Conservation (phyloP, 345 rosid genomes). For the Boechera retrofracta region DNA sequence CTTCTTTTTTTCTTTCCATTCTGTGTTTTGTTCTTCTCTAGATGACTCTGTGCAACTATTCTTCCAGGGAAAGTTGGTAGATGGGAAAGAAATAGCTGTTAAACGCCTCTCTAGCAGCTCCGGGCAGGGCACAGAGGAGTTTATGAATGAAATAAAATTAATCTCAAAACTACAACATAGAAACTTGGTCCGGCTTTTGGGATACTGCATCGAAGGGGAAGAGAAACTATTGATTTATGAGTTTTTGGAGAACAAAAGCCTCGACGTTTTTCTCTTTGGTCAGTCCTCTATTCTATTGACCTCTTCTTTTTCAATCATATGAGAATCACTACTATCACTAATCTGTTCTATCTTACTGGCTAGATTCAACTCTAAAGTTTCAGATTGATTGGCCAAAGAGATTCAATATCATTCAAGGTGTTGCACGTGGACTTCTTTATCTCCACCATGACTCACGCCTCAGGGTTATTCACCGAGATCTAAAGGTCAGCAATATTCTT, state of each 20-base stretch:
- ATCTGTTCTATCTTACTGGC: too few species aligned
- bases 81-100: slow-evolving; percentile 23
- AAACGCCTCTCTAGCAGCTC: slow-evolving; percentile 43
- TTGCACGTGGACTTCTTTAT: slow-evolving; percentile 30
- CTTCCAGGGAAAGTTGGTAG: slow-evolving; percentile 29
- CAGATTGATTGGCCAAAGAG: slow-evolving; percentile 35
- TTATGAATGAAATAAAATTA: slow-evolving; percentile 38
- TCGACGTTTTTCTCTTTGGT: slow-evolving; percentile 47
- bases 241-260: slow-evolving; percentile 41
- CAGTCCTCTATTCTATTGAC: background rate
- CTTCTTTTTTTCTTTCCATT: background rate
- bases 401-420: slow-evolving; percentile 19
- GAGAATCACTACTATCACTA: too few species aligned
- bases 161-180: slow-evolving; percentile 44
- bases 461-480: slow-evolving; percentile 33
- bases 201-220: slow-evolving; percentile 40
- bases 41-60: background rate
- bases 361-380: slow-evolving; percentile 25
- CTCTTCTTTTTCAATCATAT: too few species aligned
- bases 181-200: slow-evolving; percentile 37
- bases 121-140: slow-evolving; percentile 38
- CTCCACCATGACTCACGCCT: slow-evolving; percentile 37
- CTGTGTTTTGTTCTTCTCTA: background rate
- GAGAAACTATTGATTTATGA: slow-evolving; percentile 40
- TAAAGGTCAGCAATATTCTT: slow-evolving; percentile 38